These are phyloP conservation scores for Phalaenopsis hybrid DNA, from an alignment of 116 monocot species.

Conservation along the genomic window DNA sequence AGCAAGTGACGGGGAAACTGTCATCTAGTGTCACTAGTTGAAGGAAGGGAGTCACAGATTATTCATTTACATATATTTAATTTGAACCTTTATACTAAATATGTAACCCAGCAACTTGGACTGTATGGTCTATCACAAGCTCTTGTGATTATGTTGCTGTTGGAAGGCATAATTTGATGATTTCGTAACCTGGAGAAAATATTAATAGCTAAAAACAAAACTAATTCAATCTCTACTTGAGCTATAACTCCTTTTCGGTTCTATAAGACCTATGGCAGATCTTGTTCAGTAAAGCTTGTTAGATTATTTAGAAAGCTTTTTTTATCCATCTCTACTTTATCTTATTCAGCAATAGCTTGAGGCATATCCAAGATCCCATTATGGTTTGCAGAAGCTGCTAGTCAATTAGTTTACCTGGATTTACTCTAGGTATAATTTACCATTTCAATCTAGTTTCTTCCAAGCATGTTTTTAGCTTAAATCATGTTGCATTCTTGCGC, in stretches of 20 bases:
- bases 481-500: background rate
- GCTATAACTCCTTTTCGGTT: slow-evolving; percentile 8
- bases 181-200: too few species aligned
- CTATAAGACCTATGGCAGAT: background rate
- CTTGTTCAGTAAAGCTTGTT: background rate
- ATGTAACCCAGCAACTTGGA: too few species aligned
- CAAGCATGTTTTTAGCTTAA: background rate
- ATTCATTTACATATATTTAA: too few species aligned
- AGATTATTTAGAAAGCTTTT: background rate
- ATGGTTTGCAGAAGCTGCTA: background rate
- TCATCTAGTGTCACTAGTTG: too few species aligned
- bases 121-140: too few species aligned
- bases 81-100: too few species aligned
- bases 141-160: too few species aligned
- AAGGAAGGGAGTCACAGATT: too few species aligned
- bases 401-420: slow-evolving; percentile 57
- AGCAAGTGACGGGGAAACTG: too few species aligned
- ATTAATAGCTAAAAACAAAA: too few species aligned
- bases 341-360: background rate
- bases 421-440: slow-evolving; percentile 52
- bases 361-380: background rate
- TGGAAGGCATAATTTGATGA: too few species aligned
- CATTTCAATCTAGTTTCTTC: slow-evolving; percentile 2
- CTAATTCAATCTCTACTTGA: too few species aligned
- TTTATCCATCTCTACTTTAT: background rate